Base-by-base conservation (phyloP, 208 protist genomes). In the Herpetomonas samuelpessoai region DNA sequence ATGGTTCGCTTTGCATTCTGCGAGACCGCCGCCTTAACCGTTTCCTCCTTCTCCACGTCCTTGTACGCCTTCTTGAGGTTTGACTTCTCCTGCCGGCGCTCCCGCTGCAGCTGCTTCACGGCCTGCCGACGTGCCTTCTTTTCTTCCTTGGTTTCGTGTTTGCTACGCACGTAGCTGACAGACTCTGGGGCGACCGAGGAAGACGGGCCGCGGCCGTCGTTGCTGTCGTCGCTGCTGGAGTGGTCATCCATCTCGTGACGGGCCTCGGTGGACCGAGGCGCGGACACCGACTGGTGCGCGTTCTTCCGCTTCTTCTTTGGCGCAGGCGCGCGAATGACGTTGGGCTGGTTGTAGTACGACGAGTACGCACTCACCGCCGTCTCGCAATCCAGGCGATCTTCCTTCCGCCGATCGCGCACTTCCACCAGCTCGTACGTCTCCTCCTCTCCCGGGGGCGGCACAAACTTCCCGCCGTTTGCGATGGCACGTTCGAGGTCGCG, bases 271-370 rank as follows among this genome's bases (percentile, higher is more conserved):
- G 29, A 31, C 39, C 9, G 46, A 6, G 49, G 16, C 4, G 9
- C 49, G 10, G 27, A 6, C 6, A 38, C 18, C 4, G 49, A 54
- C 6, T 27, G 24, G 63, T 28, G 28, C n/a, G 54, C 12, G 38
- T 41, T 18, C 51, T n/a, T 18, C 14, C 52, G 18, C 56, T 52
- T 60, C 69, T 35, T 41, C 38, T 62, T 55, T 19, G 6, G 51
- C 6, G 56, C 56, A 0, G 81, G 71, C 1, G 86, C 71, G n/a
- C 71, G 54, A 64, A 96, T 92, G 2, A 95, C 73, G 57, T 92
- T 92, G 12, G 91, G 91, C 55, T 96, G 91, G 62, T 96, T 94
- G 72, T 84, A 89, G 62, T 92, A 90, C 9, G 80, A 93, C 0
- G 83, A 91, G 61, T 83, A 84, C 10, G 77, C 62, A 47, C 77